phyloP scores from a whole-genome alignment of 2,329 filamentous ascomycete species.

The Geosmithia morbida region DNA sequence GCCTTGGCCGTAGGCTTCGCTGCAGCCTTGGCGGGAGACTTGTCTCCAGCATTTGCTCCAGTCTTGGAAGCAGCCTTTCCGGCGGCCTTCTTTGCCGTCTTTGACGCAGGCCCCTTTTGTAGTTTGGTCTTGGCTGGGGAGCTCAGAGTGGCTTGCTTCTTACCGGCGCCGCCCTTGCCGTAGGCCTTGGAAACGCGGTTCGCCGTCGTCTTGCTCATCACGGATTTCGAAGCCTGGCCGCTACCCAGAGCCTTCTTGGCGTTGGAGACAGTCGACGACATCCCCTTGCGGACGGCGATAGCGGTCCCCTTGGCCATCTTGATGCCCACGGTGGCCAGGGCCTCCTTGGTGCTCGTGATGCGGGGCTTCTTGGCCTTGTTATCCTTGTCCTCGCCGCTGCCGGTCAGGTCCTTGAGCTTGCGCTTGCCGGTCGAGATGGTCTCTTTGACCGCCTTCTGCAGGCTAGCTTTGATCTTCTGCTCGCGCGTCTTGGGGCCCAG shows the following conservation, averaged over 20 bases:
- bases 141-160: slow-evolving; percentile 5
- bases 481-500: slow-evolving; percentile 47
- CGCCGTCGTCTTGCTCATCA: slow-evolving; percentile 4
- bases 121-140: not conserved
- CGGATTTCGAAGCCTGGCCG: slow-evolving; percentile 9
- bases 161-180: slow-evolving; percentile 5
- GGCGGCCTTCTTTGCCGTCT: not conserved
- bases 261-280: slow-evolving; percentile 8
- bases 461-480: slow-evolving; percentile 27
- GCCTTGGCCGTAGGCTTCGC: no score
- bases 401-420: slow-evolving; percentile 39
- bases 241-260: slow-evolving; percentile 13
- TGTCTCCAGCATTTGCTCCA: no score
- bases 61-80: slow-evolving; percentile 1
- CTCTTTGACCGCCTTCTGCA: slow-evolving; percentile 14
- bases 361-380: slow-evolving; percentile 22
- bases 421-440: slow-evolving; percentile 36
- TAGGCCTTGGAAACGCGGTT: slow-evolving; percentile 16
- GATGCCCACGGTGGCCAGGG: slow-evolving; percentile 16
- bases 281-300: slow-evolving; percentile 17
- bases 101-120: not conserved
- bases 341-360: slow-evolving; percentile 17
- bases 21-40: not conserved
- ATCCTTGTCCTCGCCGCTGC: slow-evolving; percentile 19
- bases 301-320: slow-evolving; percentile 22